Percentiles rank a stretch among this genome's conserved stretches.
Conservation (phyloP, 768 basidiomycete genomes). For the Cyclocybe cylindracea region DNA sequence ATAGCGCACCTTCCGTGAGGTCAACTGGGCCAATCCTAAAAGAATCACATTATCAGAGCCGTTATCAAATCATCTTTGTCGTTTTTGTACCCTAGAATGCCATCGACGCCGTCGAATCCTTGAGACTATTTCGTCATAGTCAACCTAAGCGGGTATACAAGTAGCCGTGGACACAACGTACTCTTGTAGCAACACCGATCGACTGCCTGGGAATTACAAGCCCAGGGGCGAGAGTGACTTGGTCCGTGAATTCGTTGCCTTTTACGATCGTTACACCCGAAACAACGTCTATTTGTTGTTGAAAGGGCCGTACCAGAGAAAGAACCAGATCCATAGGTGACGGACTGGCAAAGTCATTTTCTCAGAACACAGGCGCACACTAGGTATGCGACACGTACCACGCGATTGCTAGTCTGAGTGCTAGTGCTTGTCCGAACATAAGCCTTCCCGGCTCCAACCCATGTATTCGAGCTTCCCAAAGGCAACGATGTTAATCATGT, state of each 20-base stretch:
- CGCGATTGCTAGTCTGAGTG: slow-evolving; percentile 39
- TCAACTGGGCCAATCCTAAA: slow-evolving; percentile 59
- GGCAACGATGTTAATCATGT: not conserved
- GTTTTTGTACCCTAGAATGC: slow-evolving; percentile 57
- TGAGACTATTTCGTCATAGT: slow-evolving; percentile 4
- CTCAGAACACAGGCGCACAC: not conserved
- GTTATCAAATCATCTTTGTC: not conserved
- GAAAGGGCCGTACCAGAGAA: slow-evolving; percentile 44
- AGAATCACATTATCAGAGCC: not conserved
- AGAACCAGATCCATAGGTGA: slow-evolving; percentile 58
- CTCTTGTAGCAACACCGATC: slow-evolving; percentile 55
- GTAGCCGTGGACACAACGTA: not conserved
- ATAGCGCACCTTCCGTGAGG: slow-evolving; percentile 45
- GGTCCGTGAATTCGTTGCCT: slow-evolving; percentile 32
- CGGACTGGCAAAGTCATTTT: slow-evolving; percentile 31
- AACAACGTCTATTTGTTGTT: not conserved
- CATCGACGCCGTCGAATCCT: slow-evolving; percentile 55
- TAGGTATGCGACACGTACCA: slow-evolving; percentile 33
- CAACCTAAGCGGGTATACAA: not conserved
- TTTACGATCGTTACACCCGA: not conserved
- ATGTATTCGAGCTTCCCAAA: slow-evolving; percentile 58
- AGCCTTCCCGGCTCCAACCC: slow-evolving; percentile 54
- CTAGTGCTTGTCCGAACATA: slow-evolving; percentile 56
- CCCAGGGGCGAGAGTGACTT: slow-evolving; percentile 45
- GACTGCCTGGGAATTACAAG: slow-evolving; percentile 55